phyloP scores from a whole-genome alignment of 2,329 filamentous ascomycete genomes.

The Zymoseptoria passerinii region DNA sequence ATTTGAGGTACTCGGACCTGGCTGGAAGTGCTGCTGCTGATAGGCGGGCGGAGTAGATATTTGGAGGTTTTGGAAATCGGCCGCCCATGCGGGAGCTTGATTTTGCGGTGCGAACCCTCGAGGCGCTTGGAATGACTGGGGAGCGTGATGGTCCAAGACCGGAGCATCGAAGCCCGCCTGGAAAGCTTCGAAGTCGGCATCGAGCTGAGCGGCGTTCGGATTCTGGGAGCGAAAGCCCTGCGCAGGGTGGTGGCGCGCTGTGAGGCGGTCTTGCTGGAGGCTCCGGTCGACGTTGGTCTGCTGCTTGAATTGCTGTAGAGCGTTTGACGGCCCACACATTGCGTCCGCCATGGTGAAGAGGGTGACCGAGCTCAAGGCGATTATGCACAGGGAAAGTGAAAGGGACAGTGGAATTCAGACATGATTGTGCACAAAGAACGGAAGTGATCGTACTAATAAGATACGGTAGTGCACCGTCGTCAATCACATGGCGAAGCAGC shows the following conservation, averaged over 20 bases:
- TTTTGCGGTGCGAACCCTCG: slow-evolving; percentile 17
- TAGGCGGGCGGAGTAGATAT: slow-evolving; percentile 39
- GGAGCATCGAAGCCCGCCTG: slow-evolving; percentile 44
- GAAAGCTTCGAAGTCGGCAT: slow-evolving; percentile 63
- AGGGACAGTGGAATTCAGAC: background rate
- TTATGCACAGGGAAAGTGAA: background rate
- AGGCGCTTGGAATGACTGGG: slow-evolving; percentile 30
- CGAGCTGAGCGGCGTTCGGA: slow-evolving; percentile 47
- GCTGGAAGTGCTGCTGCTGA: slow-evolving; percentile 38
- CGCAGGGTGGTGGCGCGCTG: slow-evolving; percentile 37
- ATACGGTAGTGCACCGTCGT: background rate
- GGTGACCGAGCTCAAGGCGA: background rate
- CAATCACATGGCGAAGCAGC: slow-evolving; percentile 2
- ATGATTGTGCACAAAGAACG: background rate
- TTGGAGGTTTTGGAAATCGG: slow-evolving; percentile 42
- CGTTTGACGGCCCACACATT: slow-evolving; percentile 67
- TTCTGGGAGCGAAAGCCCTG: slow-evolving; percentile 57
- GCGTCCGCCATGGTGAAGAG: slow-evolving; percentile 53
- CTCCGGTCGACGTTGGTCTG: slow-evolving; percentile 61
- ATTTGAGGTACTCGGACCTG: slow-evolving; percentile 27
- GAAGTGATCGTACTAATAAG: background rate
- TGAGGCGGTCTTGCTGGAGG: slow-evolving; percentile 63
- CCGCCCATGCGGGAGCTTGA: slow-evolving; percentile 39
- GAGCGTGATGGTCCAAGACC: slow-evolving; percentile 28
- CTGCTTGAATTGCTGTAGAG: slow-evolving; percentile 64